Base-by-base conservation (phyloP, 345 rosid species). In the Triadica sebifera region DNA sequence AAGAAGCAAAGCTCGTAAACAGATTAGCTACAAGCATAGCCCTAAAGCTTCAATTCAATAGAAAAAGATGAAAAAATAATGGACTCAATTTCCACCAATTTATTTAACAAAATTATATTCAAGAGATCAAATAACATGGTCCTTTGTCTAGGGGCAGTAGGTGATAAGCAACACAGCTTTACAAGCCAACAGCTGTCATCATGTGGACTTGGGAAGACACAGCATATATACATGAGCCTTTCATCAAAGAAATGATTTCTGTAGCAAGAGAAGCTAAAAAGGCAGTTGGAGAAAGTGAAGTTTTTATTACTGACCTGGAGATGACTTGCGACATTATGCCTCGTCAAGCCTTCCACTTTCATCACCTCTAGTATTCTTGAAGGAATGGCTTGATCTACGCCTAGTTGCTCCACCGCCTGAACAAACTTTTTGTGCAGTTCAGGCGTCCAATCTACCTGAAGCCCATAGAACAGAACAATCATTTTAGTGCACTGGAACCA, bases 321-420 rank as follows among this genome's bases (percentile, higher is more conserved):
- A 81, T 95, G 99, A 78, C 99, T 95, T 55, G 99, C 98, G 51
- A 95, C 90, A 84, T 95, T 95, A 78, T 95, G 98, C 85, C 99
- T 85, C 6, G 99, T 95, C 79, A 95, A 80, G 29, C 92, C 92
- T n/a, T 87, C 90, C 69, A 90, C 97, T 87, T 95, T 93, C 99
- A 95, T 95, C 62, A 91, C 72, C 84, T 95, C 99, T n/a, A 95
- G 90, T 85, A 95, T 93, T 67, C 91, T 82, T 4, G 99, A 95
- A 74, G 99, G 99, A 77, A 95, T 93, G 41, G 98, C 97, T 81
- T 93, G 97, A 80, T 93, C 99, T 12, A 90, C 71, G 2, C 99
- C 98, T 22, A 95, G 86, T 75, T 89, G 89, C 82, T 93, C 98
- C 58, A 93, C 99, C 3, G 97, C 98, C 75, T 85, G 82, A 72